Percentiles rank a stretch among this genome's conserved stretches.
phyloP scores from a whole-genome alignment of 805 yeast species.

The Metschnikowia anglica region DNA sequence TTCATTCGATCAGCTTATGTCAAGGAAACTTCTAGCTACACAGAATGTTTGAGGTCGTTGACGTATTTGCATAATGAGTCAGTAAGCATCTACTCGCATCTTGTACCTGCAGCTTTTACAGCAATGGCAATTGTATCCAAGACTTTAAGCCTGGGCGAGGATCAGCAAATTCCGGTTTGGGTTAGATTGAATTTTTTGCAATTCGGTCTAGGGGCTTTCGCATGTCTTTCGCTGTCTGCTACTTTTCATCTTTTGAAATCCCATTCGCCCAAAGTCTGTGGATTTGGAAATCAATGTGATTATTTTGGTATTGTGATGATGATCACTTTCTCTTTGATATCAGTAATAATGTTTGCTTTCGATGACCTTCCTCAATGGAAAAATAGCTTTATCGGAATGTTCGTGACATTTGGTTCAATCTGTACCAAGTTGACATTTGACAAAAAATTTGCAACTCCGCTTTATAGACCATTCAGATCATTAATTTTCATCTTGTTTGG shows the following conservation, averaged over 20 bases:
- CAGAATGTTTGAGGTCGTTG: constrained; percentile 48
- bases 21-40: constrained; percentile 49
- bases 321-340: constrained; percentile 44
- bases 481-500: constrained; percentile 79
- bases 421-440: constrained; percentile 66
- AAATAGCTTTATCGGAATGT: constrained; percentile 43
- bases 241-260: constrained; percentile 66
- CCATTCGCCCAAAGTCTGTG: constrained; percentile 56
- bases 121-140: constrained; percentile 15
- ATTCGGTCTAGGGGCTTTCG: constrained; percentile 56
- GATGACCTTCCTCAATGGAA: constrained; percentile 43
- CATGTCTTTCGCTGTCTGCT: constrained; percentile 63
- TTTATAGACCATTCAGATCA: constrained; percentile 77
- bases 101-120: constrained; percentile 43
- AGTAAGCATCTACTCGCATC: constrained; percentile 67
- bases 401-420: constrained; percentile 53
- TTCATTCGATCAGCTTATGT: constrained; percentile 66
- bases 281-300: constrained; percentile 67
- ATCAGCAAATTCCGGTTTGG: constrained; percentile 19
- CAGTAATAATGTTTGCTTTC: constrained; percentile 40
- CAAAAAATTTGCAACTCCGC: constrained; percentile 64
- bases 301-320: constrained; percentile 72
- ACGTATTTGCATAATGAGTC: constrained; percentile 66
- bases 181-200: constrained; percentile 52
- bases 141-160: neutral